These are phyloP conservation scores for Talaromyces albobiverticillius DNA, from an alignment of 2,329 filamentous ascomycete species.

Conservation along the genomic window DNA sequence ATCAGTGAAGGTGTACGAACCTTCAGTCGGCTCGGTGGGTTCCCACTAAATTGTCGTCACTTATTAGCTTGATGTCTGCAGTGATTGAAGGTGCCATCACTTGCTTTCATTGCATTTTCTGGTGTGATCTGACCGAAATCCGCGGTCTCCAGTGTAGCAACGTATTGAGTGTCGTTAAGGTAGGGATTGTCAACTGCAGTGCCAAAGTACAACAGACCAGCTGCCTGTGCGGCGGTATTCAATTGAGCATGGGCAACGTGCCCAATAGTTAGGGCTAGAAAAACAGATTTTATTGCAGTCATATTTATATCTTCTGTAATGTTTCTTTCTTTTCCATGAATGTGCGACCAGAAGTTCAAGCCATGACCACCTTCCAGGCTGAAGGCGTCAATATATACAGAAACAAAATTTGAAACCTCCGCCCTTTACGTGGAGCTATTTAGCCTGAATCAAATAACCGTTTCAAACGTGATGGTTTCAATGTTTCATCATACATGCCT, in stretches of 20 bases:
- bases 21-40: slow-evolving; percentile 56
- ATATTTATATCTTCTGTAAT: background rate
- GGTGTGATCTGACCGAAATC: slow-evolving; percentile 66
- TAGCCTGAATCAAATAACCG: slow-evolving; percentile 2
- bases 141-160: slow-evolving; percentile 56
- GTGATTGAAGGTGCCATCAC: slow-evolving; percentile 3
- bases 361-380: background rate
- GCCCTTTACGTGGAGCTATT: background rate
- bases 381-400: background rate
- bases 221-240: slow-evolving; percentile 46
- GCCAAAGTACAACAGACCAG: slow-evolving; percentile 55
- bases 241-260: slow-evolving; percentile 5
- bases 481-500: no score
- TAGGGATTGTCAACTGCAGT: slow-evolving; percentile 59
- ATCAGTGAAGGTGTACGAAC: slow-evolving; percentile 56
- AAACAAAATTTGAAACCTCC: background rate
- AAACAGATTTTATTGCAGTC: background rate
- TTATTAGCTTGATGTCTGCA: background rate
- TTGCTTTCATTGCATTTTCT: slow-evolving; percentile 58
- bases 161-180: slow-evolving; percentile 54
- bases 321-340: background rate
- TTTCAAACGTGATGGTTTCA: background rate
- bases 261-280: background rate
- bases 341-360: background rate
- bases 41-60: slow-evolving; percentile 50